A percentile compares a stretch with the other conserved stretches of the same genome.
Conservation (phyloP, 345 rosid species). For the Lepidium africanum region DNA sequence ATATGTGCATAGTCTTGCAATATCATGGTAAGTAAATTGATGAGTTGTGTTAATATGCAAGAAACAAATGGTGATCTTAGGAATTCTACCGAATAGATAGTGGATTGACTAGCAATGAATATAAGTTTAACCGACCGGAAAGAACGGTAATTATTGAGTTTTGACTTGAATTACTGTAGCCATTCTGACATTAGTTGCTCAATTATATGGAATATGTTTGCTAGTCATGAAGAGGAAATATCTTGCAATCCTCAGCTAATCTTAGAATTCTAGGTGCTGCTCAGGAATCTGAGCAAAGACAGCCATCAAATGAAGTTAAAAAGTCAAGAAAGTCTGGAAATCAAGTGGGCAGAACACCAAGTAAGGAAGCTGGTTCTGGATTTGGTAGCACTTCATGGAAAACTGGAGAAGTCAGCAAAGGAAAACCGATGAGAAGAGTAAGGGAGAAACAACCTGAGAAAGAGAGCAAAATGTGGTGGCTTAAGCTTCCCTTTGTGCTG, state of each 20-base stretch:
- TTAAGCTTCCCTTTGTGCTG: conserved; percentile 62
- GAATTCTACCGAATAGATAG: neutral
- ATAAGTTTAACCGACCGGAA: neutral
- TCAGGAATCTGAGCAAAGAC: conserved; percentile 26
- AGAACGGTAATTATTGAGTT: neutral
- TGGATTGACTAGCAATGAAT: neutral
- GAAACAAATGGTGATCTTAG: neutral
- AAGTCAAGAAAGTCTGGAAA: conserved; percentile 17
- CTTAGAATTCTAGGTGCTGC: conserved; percentile 40
- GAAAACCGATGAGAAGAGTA: conserved; percentile 8
- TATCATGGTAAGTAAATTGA: neutral
- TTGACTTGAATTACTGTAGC: neutral
- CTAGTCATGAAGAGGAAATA: neutral
- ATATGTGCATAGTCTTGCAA: neutral
- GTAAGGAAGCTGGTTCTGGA: conserved; percentile 27
- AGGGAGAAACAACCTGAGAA: conserved; percentile 28
- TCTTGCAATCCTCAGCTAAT: conserved; percentile 6
- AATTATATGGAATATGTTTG: neutral
- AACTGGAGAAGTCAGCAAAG: conserved; percentile 18
- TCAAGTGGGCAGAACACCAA: neutral
- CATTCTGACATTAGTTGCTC: neutral
- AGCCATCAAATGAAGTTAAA: conserved; percentile 21
- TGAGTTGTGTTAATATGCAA: neutral
- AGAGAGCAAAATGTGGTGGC: conserved; percentile 52
- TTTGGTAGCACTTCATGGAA: conserved; percentile 21